Conservation (phyloP, 2,329 filamentous ascomycete species). For the Cytospora mali region DNA sequence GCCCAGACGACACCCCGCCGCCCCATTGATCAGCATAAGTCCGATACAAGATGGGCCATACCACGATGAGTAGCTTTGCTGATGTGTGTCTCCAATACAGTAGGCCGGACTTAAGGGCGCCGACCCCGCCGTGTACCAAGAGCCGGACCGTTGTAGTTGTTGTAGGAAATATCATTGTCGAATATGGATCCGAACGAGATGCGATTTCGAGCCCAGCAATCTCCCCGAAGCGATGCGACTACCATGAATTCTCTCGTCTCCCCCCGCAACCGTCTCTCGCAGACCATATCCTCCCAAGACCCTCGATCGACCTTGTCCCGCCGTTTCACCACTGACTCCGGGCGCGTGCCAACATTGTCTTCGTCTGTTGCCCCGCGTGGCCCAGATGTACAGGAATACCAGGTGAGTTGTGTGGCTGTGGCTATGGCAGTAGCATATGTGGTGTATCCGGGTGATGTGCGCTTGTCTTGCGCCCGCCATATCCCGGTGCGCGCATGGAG, state of each 20-base stretch:
- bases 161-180: conserved; percentile 45
- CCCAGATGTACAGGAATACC: conserved; percentile 52
- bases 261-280: conserved; percentile 68
- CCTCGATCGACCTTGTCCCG: conserved; percentile 78
- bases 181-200: conserved; percentile 70
- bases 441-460: conserved; percentile 8
- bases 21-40: conserved; percentile 23
- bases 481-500: conserved; percentile 17
- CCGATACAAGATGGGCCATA: conserved; percentile 19
- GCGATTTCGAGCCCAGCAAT: conserved; percentile 76
- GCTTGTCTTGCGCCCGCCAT: conserved; percentile 19
- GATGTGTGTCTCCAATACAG: conserved; percentile 37
- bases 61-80: conserved; percentile 21
- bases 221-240: conserved; percentile 73
- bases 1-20: conserved; percentile 24
- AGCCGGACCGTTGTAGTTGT: conserved; percentile 38
- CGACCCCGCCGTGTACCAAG: conserved; percentile 46
- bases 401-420: conserved; percentile 24
- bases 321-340: conserved; percentile 90
- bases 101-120: conserved; percentile 41
- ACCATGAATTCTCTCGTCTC: conserved; percentile 77
- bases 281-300: conserved; percentile 63
- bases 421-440: neutral
- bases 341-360: conserved; percentile 76
- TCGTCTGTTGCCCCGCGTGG: conserved; percentile 58